Evolutionary conservation across 1,139 yeast species (phyloP), one percentile per base, ranked within the genome.

Genomic region (Yamadazyma triangularis): DNA sequence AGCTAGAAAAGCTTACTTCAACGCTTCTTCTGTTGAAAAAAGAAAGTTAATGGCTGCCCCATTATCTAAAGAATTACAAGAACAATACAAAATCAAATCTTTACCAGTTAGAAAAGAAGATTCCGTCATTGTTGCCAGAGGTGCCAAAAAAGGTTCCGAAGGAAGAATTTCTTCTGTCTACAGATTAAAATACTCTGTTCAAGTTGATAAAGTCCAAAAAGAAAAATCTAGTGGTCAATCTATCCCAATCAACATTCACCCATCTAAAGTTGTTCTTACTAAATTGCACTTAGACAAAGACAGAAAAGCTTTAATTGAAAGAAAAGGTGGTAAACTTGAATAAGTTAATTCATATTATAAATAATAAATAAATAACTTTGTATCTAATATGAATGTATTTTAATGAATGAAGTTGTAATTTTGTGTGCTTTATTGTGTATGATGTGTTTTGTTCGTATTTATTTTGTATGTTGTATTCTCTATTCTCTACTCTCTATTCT

Each of bases 1-100:
- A 85, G 79, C 97, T 73, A 89, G 99, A 86, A 91, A 91, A 89
- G 98, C 98, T 71, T 84, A 93, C 86, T 93, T 93, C 89, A 76
- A 77, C 60, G 94, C 99, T 54, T 94, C 98, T 60, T 91, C 98
- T 53, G 84, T 91, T 53, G 88, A 76, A 64, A 88, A 97, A 78
- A 88, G 98, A 77, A 76, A 73, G 56, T 76, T 93, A 71, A 77
- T 93, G 82, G 84, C 96, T 60, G 98, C 98, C 70, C 96, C 98
- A 62, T 83, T 93, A 63, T 91, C 98, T 59, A 91, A 93, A 82
- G 98, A 93, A 77, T 86, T 93, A 75, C 86, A 94, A 73, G 93
- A 83, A 70, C 84, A 93, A 78, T 91, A 88, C 87, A 88, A 88
- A 71, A 77, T 91, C 75, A 87, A 80, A 69, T 76, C 96, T 53